These are phyloP conservation scores for Cladosporium oxysporum DNA, from an alignment of 2,329 filamentous ascomycete species.

Conservation along the genomic window DNA sequence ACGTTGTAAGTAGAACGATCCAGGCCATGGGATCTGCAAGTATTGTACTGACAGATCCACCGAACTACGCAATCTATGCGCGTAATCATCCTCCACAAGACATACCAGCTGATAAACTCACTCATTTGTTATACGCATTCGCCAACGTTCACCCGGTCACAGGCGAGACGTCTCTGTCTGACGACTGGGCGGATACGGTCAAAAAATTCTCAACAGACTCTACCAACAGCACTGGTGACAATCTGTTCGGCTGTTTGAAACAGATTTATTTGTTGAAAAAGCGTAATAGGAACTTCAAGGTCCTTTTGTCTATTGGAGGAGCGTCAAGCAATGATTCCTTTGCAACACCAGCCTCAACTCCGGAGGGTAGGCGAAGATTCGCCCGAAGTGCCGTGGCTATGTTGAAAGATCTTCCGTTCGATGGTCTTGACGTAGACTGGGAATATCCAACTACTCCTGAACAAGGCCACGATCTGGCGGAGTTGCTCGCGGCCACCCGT, in stretches of 20 bases:
- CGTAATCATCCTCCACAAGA: too few relatives aligned
- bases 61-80: too few relatives aligned
- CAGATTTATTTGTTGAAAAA: constrained; percentile 77
- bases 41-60: too few relatives aligned
- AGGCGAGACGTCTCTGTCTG: too few relatives aligned
- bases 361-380: constrained; percentile 63
- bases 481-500: constrained; percentile 43
- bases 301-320: constrained; percentile 80
- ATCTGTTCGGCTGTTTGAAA: constrained; percentile 67
- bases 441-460: constrained; percentile 45
- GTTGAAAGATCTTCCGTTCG: constrained; percentile 77
- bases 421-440: constrained; percentile 53
- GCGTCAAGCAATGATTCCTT: constrained; percentile 83
- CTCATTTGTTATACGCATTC: too few relatives aligned
- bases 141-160: too few relatives aligned
- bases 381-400: constrained; percentile 71
- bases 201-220: too few relatives aligned
- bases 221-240: too few relatives aligned
- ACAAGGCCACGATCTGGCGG: constrained; percentile 45
- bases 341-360: constrained; percentile 64
- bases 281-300: constrained; percentile 72
- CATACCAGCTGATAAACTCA: too few relatives aligned
- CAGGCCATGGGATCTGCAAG: too few relatives aligned
- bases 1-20: too few relatives aligned
- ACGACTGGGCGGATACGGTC: too few relatives aligned